Evolutionary conservation across 1,284 basidiomycete genomes (phyloP).

Genomic region (Marasmius oreades): DNA sequence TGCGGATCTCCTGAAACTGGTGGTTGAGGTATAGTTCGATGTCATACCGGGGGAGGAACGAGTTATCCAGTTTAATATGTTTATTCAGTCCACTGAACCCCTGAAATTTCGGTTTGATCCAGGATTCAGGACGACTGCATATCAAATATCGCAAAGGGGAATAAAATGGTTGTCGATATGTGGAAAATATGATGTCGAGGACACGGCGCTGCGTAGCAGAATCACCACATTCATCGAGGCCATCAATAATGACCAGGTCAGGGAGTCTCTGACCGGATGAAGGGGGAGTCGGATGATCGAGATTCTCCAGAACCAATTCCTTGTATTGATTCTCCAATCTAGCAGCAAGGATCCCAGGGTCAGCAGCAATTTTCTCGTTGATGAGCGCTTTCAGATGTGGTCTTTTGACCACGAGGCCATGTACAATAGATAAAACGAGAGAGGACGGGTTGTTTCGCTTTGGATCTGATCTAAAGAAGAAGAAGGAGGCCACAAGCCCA

Average conservation of each 20-base stretch:
- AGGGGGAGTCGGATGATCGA: too few relatives aligned
- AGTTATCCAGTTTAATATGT: background rate
- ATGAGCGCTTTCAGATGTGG: background rate
- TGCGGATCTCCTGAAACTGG: background rate
- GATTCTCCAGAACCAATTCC: background rate
- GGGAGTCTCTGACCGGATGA: background rate
- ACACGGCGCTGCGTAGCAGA: background rate
- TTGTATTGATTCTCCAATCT: slow-evolving; percentile 3
- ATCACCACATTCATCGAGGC: slow-evolving; percentile 4
- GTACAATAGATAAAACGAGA: slow-evolving; percentile 3
- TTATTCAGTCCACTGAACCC: background rate
- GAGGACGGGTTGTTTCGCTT: background rate
- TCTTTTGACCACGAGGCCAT: background rate
- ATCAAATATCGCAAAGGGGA: slow-evolving; percentile 24
- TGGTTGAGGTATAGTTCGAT: background rate
- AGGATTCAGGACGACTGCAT: slow-evolving; percentile 21
- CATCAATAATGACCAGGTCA: slow-evolving; percentile 1
- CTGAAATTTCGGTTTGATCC: slow-evolving; percentile 18
- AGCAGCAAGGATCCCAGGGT: background rate
- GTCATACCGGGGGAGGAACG: background rate
- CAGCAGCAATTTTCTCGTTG: background rate
- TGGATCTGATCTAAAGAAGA: slow-evolving; percentile 13
- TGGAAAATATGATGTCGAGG: background rate
- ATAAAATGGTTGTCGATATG: too few relatives aligned
- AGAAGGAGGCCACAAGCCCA: slow-evolving; percentile 16